These are phyloP conservation scores for Gliomastix tumulicola DNA, from an alignment of 2,329 filamentous ascomycete genomes.

Conservation along the genomic window DNA sequence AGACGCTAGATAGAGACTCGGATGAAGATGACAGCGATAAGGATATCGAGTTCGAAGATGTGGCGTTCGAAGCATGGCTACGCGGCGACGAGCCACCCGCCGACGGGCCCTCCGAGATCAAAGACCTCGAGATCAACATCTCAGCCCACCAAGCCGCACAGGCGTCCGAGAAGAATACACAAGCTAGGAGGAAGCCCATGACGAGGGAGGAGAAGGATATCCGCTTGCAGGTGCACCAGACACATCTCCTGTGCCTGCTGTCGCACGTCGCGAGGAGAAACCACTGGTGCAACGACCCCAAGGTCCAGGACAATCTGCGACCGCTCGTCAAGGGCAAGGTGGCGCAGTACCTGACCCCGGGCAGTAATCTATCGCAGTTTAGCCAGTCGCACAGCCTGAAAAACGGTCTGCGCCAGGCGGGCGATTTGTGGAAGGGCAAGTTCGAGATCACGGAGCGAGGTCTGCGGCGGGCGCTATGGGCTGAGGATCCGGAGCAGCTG, in stretches of 20 bases:
- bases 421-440: conserved; percentile 58
- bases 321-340: conserved; percentile 60
- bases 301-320: conserved; percentile 60
- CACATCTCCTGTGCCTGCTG: conserved; percentile 77
- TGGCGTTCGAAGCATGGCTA: conserved; percentile 30
- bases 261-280: conserved; percentile 74
- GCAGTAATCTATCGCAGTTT: conserved; percentile 63
- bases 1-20: conserved; percentile 43
- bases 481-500: conserved; percentile 56
- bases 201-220: conserved; percentile 44
- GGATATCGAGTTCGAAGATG: conserved; percentile 39
- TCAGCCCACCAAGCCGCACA: conserved; percentile 32
- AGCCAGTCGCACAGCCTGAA: conserved; percentile 70
- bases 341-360: conserved; percentile 61
- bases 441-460: conserved; percentile 70
- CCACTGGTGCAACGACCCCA: conserved; percentile 75
- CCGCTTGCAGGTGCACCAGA: conserved; percentile 75
- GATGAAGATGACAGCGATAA: conserved; percentile 33
- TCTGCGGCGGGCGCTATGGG: conserved; percentile 67
- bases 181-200: conserved; percentile 41
- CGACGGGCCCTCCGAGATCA: conserved; percentile 12
- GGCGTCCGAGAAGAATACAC: conserved; percentile 12
- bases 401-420: conserved; percentile 66
- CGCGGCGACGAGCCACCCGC: conserved; percentile 10
- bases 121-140: conserved; percentile 45